phyloP scores from a whole-genome alignment of 345 rosid genomes.

The Dipteronia sinensis region DNA sequence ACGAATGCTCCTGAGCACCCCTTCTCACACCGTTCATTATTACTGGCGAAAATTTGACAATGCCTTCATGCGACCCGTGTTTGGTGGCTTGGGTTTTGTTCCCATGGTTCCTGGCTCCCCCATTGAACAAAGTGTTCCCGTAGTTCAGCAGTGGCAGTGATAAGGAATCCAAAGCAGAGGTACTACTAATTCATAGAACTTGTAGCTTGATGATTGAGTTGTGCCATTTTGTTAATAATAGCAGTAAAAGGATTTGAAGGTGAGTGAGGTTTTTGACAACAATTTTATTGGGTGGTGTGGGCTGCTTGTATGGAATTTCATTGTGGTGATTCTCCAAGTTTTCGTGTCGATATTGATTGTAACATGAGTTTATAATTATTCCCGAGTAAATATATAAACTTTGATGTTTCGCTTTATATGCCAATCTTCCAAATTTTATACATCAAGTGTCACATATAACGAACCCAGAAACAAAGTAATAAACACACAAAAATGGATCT shows the following conservation, averaged over 20 bases:
- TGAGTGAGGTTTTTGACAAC: too few species aligned
- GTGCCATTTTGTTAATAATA: constrained; percentile 25
- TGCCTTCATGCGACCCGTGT: constrained; percentile 85
- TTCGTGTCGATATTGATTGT: constrained; percentile 16
- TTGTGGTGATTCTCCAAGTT: constrained; percentile 14
- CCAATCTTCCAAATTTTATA: not conserved
- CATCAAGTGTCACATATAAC: not conserved
- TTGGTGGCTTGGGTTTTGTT: constrained; percentile 95
- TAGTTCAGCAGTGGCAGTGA: constrained; percentile 38
- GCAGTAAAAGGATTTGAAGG: constrained; percentile 10
- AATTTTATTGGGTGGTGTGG: too few species aligned
- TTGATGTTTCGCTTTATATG: not conserved
- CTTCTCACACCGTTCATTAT: too few species aligned
- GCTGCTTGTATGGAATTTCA: constrained; percentile 12
- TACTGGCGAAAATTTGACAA: too few species aligned
- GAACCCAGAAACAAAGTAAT: not conserved
- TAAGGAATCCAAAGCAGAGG: constrained; percentile 8
- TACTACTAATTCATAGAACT: constrained; percentile 14
- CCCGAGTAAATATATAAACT: not conserved
- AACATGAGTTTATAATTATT: not conserved
- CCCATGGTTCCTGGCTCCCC: too few species aligned
- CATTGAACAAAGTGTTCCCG: constrained; percentile 31
- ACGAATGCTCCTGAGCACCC: constrained; percentile 60
- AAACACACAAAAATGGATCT: not conserved
- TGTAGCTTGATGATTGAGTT: constrained; percentile 22